Evolutionary conservation across 2,329 filamentous ascomycete genomes (phyloP).

Genomic region (Pezizomycotina sp.): DNA sequence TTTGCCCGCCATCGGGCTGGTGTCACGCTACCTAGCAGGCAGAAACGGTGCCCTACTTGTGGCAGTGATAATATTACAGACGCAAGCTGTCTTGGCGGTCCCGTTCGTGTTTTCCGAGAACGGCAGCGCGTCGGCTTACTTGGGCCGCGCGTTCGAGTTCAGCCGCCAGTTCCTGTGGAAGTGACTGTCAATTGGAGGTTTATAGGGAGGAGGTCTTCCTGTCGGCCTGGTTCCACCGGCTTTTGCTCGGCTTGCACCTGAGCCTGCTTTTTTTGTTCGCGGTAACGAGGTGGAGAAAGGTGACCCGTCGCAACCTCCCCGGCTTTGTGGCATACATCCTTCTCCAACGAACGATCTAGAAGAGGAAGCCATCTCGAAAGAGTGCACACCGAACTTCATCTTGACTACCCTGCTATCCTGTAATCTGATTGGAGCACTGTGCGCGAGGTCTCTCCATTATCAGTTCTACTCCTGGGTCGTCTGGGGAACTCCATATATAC

Average conservation of each 20-base stretch:
- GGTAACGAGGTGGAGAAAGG: slow-evolving; percentile 53
- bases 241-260: slow-evolving; percentile 49
- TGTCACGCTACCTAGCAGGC: slow-evolving; percentile 52
- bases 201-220: slow-evolving; percentile 67
- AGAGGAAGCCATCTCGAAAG: slow-evolving; percentile 40
- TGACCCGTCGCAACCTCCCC: slow-evolving; percentile 42
- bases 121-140: slow-evolving; percentile 47
- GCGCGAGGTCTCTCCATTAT: slow-evolving; percentile 78
- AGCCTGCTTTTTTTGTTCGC: slow-evolving; percentile 51
- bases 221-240: slow-evolving; percentile 49
- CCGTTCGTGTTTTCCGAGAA: slow-evolving; percentile 50
- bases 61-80: slow-evolving; percentile 53
- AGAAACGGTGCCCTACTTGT: slow-evolving; percentile 52
- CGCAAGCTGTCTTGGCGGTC: slow-evolving; percentile 51
- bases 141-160: slow-evolving; percentile 74
- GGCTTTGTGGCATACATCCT: slow-evolving; percentile 38
- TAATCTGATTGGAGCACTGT: slow-evolving; percentile 64
- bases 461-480: slow-evolving; percentile 88
- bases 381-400: slow-evolving; percentile 54
- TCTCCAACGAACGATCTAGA: slow-evolving; percentile 33
- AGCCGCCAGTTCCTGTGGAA: slow-evolving; percentile 84
- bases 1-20: slow-evolving; percentile 60
- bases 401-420: slow-evolving; percentile 61
- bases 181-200: slow-evolving; percentile 99
- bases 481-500: slow-evolving; percentile 72